Evolutionary conservation across 192 early-diverging fungal species (phyloP).

Genomic region (Coemansia reversa): DNA sequence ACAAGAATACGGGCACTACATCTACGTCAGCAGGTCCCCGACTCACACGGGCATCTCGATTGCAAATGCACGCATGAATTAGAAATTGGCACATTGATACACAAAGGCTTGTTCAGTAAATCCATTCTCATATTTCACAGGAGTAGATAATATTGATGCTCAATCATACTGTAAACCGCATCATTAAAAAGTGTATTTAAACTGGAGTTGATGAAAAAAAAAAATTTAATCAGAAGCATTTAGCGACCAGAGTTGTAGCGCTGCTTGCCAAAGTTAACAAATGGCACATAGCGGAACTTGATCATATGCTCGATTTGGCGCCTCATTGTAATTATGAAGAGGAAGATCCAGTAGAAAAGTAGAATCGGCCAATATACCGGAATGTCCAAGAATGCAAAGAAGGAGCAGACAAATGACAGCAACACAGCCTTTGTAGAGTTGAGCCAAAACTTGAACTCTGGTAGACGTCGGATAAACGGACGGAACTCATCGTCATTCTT

Average conservation of each 20-base stretch:
- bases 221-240: constrained; percentile 1
- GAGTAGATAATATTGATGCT: too few relatives aligned
- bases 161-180: background rate
- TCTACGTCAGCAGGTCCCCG: too few relatives aligned
- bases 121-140: too few relatives aligned
- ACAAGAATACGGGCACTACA: too few relatives aligned
- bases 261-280: constrained; percentile 75
- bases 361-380: constrained; percentile 99
- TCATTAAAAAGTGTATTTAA: background rate
- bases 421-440: constrained; percentile 76
- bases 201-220: background rate
- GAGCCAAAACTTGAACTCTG: constrained; percentile 99
- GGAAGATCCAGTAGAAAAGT: constrained; percentile 90
- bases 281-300: constrained; percentile 88
- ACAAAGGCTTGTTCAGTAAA: too few relatives aligned
- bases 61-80: too few relatives aligned
- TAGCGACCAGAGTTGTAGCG: constrained; percentile 50
- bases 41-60: too few relatives aligned
- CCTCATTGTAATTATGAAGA: constrained; percentile 94
- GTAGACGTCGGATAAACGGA: constrained; percentile 94
- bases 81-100: too few relatives aligned
- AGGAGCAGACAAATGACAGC: constrained; percentile 83
- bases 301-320: constrained; percentile 98
- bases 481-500: constrained; percentile 92
- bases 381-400: constrained; percentile 87